Evolutionary conservation across 1,139 yeast species (phyloP).

Genomic region (Suhomyces bribrorum): DNA sequence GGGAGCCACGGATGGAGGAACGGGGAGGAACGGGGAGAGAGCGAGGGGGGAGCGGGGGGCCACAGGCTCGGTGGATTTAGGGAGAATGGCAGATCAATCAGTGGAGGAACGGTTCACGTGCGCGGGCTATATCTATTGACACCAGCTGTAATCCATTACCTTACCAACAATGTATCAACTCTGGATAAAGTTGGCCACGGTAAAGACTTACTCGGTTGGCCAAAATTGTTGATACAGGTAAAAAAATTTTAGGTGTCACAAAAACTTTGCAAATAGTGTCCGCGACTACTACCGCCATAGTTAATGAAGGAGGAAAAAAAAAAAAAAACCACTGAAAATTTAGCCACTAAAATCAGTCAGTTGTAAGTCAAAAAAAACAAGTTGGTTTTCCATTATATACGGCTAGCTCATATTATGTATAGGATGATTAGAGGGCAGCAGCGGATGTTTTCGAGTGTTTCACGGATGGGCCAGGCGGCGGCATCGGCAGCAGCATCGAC

Average conservation of each 20-base stretch:
- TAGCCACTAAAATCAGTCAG: no score
- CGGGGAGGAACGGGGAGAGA: not conserved
- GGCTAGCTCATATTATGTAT: not conserved
- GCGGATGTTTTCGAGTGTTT: not conserved
- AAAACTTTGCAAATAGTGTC: constrained; percentile 4
- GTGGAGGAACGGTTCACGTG: not conserved
- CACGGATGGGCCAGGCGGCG: not conserved
- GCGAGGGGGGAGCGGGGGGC: not conserved
- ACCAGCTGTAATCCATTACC: not conserved
- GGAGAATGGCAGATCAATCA: not conserved
- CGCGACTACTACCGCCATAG: no score
- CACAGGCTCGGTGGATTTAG: no score
- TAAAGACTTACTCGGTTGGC: not conserved
- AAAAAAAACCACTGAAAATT: no score
- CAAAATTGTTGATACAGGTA: constrained; percentile 11
- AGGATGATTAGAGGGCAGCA: not conserved
- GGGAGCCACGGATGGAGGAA: no score
- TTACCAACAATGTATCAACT: not conserved
- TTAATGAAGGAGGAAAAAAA: no score
- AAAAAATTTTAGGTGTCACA: constrained; percentile 13
- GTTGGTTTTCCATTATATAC: no score
- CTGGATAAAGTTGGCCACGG: not conserved
- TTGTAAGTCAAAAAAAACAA: no score
- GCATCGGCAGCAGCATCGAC: constrained; percentile 1
- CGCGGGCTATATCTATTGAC: not conserved